These are phyloP conservation scores for Monilinia fructigena DNA, from an alignment of 2,329 filamentous ascomycete species.

Conservation along the genomic window DNA sequence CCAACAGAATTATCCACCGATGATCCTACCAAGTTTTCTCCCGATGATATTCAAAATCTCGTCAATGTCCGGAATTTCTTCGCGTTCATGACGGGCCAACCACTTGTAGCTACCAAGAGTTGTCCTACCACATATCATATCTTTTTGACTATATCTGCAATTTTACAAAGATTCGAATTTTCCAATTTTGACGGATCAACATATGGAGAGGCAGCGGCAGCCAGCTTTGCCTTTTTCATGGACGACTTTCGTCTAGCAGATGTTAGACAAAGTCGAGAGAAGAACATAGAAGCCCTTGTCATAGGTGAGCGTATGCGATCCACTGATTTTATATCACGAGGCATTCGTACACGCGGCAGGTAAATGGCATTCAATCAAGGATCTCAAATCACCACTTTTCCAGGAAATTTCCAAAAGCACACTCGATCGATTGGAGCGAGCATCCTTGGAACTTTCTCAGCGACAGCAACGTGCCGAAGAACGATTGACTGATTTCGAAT, in stretches of 20 bases:
- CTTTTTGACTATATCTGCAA: slow-evolving; percentile 53
- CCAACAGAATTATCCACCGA: slow-evolving; percentile 40
- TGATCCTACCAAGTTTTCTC: slow-evolving; percentile 38
- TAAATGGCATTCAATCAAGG: slow-evolving; percentile 72
- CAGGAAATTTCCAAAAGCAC: slow-evolving; percentile 68
- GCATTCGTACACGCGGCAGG: slow-evolving; percentile 89
- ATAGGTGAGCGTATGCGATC: slow-evolving; percentile 85
- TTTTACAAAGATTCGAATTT: slow-evolving; percentile 59
- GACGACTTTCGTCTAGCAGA: slow-evolving; percentile 76
- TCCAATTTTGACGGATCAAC: slow-evolving; percentile 55
- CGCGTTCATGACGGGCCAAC: slow-evolving; percentile 62
- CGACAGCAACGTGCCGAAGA: slow-evolving; percentile 68
- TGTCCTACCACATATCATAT: slow-evolving; percentile 54
- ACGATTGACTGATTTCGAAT: slow-evolving; percentile 85
- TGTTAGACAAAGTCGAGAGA: slow-evolving; percentile 77
- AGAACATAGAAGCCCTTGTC: slow-evolving; percentile 86
- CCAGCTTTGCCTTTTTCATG: slow-evolving; percentile 72
- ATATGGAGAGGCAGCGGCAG: slow-evolving; percentile 59
- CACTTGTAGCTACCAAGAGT: slow-evolving; percentile 57
- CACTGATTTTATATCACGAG: slow-evolving; percentile 77
- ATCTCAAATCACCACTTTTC: slow-evolving; percentile 67
- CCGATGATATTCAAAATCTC: slow-evolving; percentile 54
- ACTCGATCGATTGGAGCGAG: slow-evolving; percentile 75
- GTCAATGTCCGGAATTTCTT: slow-evolving; percentile 64
- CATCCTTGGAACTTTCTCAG: slow-evolving; percentile 74